phyloP scores from a whole-genome alignment of 2,329 filamentous ascomycete genomes.

The Aspergillus tanneri region DNA sequence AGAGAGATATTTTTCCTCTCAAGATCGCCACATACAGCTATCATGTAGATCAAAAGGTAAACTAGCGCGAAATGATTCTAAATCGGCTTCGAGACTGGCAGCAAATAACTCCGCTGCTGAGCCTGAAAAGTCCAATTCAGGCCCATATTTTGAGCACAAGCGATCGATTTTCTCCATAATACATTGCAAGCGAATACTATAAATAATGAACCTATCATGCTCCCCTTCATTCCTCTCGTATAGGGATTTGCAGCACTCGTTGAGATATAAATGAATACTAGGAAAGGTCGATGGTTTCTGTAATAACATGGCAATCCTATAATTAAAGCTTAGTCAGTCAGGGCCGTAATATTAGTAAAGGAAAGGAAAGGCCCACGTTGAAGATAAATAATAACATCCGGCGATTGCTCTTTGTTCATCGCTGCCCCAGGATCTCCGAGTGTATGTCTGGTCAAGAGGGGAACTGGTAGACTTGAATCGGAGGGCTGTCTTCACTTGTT shows the following conservation, averaged over 20 bases:
- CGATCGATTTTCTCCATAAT: conserved; percentile 42
- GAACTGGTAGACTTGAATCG: conserved; percentile 24
- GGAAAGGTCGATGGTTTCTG: conserved; percentile 41
- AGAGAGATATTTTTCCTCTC: too few relatives aligned
- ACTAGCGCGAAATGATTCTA: background rate
- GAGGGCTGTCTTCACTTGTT: conserved; percentile 31
- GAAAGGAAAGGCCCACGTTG: conserved; percentile 33
- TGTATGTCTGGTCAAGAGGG: background rate
- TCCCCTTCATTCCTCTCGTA: conserved; percentile 30
- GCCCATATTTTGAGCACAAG: too few relatives aligned
- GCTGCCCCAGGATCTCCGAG: conserved; percentile 26
- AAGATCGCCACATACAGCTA: background rate
- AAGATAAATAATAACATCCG: conserved; percentile 47
- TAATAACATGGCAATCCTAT: conserved; percentile 23
- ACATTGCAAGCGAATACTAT: conserved; percentile 39
- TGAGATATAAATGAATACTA: conserved; percentile 33
- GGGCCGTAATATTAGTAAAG: too few relatives aligned
- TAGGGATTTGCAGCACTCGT: conserved; percentile 38
- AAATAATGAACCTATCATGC: conserved; percentile 37
- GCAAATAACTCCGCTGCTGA: background rate
- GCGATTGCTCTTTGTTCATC: conserved; percentile 48
- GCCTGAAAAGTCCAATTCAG: background rate
- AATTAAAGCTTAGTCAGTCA: too few relatives aligned
- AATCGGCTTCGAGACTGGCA: background rate
- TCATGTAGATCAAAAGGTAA: background rate